These are phyloP conservation scores for Acacia pycnantha DNA, from an alignment of 331 rosid genomes.

Conservation along the genomic window DNA sequence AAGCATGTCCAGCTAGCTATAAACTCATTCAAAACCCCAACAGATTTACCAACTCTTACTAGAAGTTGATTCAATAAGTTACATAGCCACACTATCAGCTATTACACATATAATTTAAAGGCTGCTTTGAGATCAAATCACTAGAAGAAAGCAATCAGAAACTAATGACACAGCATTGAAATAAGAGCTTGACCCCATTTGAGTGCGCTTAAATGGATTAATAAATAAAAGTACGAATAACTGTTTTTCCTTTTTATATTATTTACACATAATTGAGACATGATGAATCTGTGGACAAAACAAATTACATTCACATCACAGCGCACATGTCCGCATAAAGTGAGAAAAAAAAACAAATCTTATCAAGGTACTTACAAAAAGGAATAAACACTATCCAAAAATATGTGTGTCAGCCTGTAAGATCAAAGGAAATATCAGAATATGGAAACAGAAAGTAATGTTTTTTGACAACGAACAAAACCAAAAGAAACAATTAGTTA, in stretches of 20 bases:
- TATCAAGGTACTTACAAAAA: conserved; percentile 46
- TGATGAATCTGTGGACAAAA: not conserved
- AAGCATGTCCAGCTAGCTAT: not conserved
- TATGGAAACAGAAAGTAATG: not conserved
- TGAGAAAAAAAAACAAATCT: not conserved
- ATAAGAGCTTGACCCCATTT: not conserved
- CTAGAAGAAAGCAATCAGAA: not conserved
- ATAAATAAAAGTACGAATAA: not conserved
- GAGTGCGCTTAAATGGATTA: not conserved
- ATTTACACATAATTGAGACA: not conserved
- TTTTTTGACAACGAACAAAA: not conserved
- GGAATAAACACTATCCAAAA: conserved; percentile 77
- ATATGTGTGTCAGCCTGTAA: conserved; percentile 72
- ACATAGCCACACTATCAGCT: not conserved
- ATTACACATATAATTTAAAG: not conserved
- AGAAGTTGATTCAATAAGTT: not conserved
- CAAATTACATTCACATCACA: not conserved
- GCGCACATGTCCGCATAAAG: not conserved
- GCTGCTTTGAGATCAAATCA: not conserved
- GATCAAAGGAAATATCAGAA: not conserved
- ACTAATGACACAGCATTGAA: not conserved
- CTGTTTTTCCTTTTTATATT: not conserved
- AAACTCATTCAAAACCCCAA: too few species aligned
- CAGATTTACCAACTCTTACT: not conserved
- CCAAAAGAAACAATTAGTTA: not conserved